Evolutionary conservation across 768 basidiomycete species (phyloP).

Genomic region (Fomitopsis serialis): DNA sequence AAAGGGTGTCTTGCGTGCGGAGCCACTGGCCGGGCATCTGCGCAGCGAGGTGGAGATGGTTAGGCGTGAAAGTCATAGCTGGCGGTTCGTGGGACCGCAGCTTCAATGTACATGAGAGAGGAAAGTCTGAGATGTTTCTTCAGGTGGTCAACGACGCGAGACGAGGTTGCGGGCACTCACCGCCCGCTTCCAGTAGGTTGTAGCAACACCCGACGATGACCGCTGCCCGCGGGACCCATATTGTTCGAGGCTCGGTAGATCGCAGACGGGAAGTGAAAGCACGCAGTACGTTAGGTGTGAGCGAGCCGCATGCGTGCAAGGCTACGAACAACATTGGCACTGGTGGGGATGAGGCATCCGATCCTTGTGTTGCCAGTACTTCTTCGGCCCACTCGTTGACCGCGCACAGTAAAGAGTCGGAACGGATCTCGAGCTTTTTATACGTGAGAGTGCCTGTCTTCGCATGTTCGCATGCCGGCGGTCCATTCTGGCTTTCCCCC

Average conservation of each 20-base stretch:
- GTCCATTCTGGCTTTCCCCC: background rate
- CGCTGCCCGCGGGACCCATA: slow-evolving; percentile 48
- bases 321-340: slow-evolving; percentile 58
- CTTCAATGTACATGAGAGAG: slow-evolving; percentile 34
- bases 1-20: slow-evolving; percentile 25
- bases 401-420: slow-evolving; percentile 37
- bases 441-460: slow-evolving; percentile 37
- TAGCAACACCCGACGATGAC: slow-evolving; percentile 78
- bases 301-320: slow-evolving; percentile 72
- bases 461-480: background rate
- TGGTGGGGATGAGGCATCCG: slow-evolving; percentile 2
- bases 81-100: slow-evolving; percentile 6
- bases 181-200: slow-evolving; percentile 55
- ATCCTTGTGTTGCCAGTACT: background rate
- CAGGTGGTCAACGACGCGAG: background rate
- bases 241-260: background rate
- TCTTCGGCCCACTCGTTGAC: slow-evolving; percentile 45
- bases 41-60: slow-evolving; percentile 65
- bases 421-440: slow-evolving; percentile 49
- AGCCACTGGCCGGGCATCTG: slow-evolving; percentile 67
- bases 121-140: slow-evolving; percentile 40
- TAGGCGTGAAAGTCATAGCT: slow-evolving; percentile 33
- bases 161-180: slow-evolving; percentile 24
- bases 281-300: slow-evolving; percentile 62
- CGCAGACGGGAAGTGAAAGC: slow-evolving; percentile 25